Conservation (phyloP, 2,329 filamentous ascomycete genomes). For the Fusarium sacchari region DNA sequence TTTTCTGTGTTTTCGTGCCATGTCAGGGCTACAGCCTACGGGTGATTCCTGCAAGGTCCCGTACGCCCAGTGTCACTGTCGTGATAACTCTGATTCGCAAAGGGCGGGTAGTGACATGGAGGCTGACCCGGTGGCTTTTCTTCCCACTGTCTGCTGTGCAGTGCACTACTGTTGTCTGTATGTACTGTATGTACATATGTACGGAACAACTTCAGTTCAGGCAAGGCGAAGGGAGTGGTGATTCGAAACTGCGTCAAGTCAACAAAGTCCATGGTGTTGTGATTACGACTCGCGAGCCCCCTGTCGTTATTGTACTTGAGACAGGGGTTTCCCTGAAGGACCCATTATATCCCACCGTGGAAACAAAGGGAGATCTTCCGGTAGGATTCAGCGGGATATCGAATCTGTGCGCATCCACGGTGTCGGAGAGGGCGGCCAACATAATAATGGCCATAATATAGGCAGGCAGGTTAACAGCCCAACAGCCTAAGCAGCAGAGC, state of each 20-base stretch:
- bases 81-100: slow-evolving; percentile 14
- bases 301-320: slow-evolving; percentile 10
- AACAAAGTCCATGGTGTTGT: slow-evolving; percentile 32
- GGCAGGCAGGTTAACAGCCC: neutral
- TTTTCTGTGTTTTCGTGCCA: slow-evolving; percentile 13
- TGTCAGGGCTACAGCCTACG: slow-evolving; percentile 12
- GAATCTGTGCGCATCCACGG: slow-evolving; percentile 8
- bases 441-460: neutral
- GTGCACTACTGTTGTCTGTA: no score
- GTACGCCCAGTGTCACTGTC: slow-evolving; percentile 15
- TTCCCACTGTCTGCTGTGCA: neutral
- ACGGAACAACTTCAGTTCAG: neutral
- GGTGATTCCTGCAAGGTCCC: slow-evolving; percentile 32
- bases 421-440: slow-evolving; percentile 14
- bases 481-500: neutral
- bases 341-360: slow-evolving; percentile 2
- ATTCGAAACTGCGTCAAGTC: slow-evolving; percentile 22
- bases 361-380: slow-evolving; percentile 37
- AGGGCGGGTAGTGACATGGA: slow-evolving; percentile 34
- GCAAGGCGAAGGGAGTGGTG: slow-evolving; percentile 34
- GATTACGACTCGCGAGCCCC: slow-evolving; percentile 25
- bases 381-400: slow-evolving; percentile 25
- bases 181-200: no score
- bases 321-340: slow-evolving; percentile 16
- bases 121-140: slow-evolving; percentile 19